These are phyloP conservation scores for Termitomyces sp. DNA, from an alignment of 768 basidiomycete species.

Conservation along the genomic window DNA sequence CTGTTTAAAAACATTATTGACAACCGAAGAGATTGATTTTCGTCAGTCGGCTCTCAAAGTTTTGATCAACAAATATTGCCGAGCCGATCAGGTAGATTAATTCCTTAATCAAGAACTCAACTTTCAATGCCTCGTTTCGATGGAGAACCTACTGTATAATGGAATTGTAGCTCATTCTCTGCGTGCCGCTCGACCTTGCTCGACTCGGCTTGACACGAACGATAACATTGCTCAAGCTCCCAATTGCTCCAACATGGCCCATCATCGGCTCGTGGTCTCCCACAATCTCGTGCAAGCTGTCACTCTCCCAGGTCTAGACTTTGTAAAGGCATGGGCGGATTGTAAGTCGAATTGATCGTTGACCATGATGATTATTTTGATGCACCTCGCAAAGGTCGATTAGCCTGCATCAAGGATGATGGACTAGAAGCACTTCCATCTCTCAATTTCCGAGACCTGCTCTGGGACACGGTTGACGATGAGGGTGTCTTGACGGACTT, in stretches of 20 bases:
- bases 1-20: no score
- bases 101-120: no score
- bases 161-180: not conserved
- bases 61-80: not conserved
- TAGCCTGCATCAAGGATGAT: not conserved
- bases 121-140: not conserved
- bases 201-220: not conserved
- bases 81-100: not conserved
- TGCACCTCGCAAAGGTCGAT: not conserved
- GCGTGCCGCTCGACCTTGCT: not conserved
- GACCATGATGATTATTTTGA: not conserved
- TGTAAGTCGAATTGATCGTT: slow-evolving; percentile 1
- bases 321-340: slow-evolving; percentile 12
- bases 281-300: not conserved
- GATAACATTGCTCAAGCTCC: not conserved
- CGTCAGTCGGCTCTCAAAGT: no score
- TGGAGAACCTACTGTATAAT: not conserved
- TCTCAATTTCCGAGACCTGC: not conserved
- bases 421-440: not conserved
- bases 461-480: slow-evolving; percentile 1
- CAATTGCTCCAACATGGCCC: not conserved
- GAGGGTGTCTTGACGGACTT: slow-evolving; percentile 10
- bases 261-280: slow-evolving; percentile 1
- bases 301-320: slow-evolving; percentile 3
- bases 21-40: no score